Evolutionary conservation across 257 asterid species (phyloP), one percentile per base, ranked within the genome.

Genomic region (Gentiana dahurica): DNA sequence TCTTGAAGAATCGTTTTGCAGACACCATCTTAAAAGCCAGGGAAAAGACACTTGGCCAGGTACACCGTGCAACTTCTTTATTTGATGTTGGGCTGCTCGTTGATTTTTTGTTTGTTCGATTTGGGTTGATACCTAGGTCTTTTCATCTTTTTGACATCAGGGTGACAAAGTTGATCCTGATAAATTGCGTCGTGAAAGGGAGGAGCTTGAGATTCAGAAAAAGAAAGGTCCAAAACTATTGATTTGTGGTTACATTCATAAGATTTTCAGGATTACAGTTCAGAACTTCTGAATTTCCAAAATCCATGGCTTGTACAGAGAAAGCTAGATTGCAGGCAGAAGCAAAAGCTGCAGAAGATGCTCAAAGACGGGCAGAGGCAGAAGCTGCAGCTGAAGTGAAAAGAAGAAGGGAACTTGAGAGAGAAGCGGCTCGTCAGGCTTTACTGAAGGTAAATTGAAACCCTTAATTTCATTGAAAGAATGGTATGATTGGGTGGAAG

Each of bases 261-360:
- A 4, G 11, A 51, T 13, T 51, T 37, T 3, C 2, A 5, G 46
- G 46, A 41, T 41, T 41, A 3, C 2, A 4, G 9, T 24, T 24
- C 46, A 3, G 5, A 41, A 41, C 46, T 41, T 10, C 44, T 34
- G 38, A 34, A 34, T 55, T 43, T 13, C 45, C 8, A 45, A 10
- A 38, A 6, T 36, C 46, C n/a, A 13, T 36, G 57, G 11, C 12
- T 34, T 5, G 58, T 51, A 69, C 92, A 89, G 95, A 87, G 75
- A 89, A 73, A 75, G 95, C 95, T 62, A 75, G 91, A 73, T 62
- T 86, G 72, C 95, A 80, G 67, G 95, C 90, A 61, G 95, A 89
- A 74, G 95, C 94, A 5, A 81, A 66, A 82, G 94, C 95, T 63
- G 97, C 97, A 39, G 97, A 89, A 78, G 95, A 80, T 60, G 94